Evolutionary conservation across 768 basidiomycete genomes (phyloP), one percentile per base, ranked within the genome.

Genomic region (Lactarius hatsudake): DNA sequence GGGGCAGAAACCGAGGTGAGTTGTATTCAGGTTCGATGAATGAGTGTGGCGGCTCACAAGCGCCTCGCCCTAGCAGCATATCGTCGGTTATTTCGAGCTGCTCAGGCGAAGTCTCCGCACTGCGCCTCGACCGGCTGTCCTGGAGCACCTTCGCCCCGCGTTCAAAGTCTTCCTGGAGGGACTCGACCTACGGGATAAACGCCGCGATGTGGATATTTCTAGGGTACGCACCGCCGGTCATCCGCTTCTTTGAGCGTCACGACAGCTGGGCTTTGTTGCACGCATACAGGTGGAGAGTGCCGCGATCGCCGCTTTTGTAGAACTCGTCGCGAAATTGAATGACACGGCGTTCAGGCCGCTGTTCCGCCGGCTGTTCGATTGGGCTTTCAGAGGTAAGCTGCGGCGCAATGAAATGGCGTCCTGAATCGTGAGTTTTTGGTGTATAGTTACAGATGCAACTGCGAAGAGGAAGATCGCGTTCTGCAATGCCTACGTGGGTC

Each of bases 321-420:
- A 96, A 75, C 80, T 98, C 10, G 91, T 95, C 13, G 86, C 93
- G 62, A 98, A 98, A 77, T 81, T 99, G 62, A 97, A 96, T 73
- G 97, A 98, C 72, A 86, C 86, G 0, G 84, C 89, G 0, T 98
- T 99, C 86, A 85, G 87, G 69, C 95, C 96, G 0, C 79, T 98
- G 18, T 96, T 98, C 84, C 87, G 94, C 63, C 87, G 88, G 62
- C 76, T 96, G 65, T 94, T 93, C 73, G 97, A 99, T 74, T 99
- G 97, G 97, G 94, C 94, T 0, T 95, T 95, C 72, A 83, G 82
- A 1, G 79, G 81, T 65, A 53, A 59, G 36, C 36, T 3, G 36
- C 36, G 12, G 36, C 12, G 36, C 12, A 13, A 38, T 38, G 36
- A 38, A 12, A 38, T 13, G 36, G 12, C 36, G 36, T 38, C 38